Evolutionary conservation across 2,329 filamentous ascomycete species (phyloP), one percentile per base, ranked within the genome.

Genomic region (Diaporthe sp.): DNA sequence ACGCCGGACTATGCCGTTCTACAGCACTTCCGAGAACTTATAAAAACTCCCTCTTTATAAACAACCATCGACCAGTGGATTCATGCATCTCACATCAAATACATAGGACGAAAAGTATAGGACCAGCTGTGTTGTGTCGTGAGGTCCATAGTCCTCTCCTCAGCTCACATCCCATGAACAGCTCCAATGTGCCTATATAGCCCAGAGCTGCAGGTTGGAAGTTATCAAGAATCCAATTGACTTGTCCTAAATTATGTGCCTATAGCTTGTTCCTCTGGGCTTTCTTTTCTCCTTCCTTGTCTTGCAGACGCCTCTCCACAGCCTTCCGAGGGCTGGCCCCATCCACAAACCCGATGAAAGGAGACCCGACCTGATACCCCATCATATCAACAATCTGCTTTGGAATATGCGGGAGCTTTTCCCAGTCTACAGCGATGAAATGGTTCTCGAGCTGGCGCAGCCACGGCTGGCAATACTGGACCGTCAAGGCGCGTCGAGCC

Each of bases 401-500:
- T 53, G 71, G 37, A 9, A 76, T 76, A 34, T 76, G 67, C 5
- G 71, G 71, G n/a, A 73, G 62, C 55, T 55, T 65, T 17, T 73
- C 39, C 42, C 72, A 68, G 17, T 83, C 82, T 71, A 84, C 81
- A 17, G 83, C 81, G 8, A 85, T 77, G 9, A 82, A 81, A 78
- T 83, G 81, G 68, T 85, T 85, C 77, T 85, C 84, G 67, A 79
- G 80, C n/a, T 82, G 80, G n/a, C 84, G 77, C 34, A 84, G 81
- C 81, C 81, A 88, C 7, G 84, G 84, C 77, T 85, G 83, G 75
- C 83, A 85, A 78, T 84, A 85, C 78, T 85, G 84, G n/a, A 84
- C 81, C 19, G 84, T 86, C 58, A 83, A 78, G 58, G 83, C 84
- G 51, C 81, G 76, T 34, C 84, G 79, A n/a, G 79, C 79, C 42